Percentiles rank a stretch among this genome's conserved stretches.
Evolutionary conservation across 192 early-diverging fungal genomes (phyloP).

Genomic region (Rhizophagus prolifer): DNA sequence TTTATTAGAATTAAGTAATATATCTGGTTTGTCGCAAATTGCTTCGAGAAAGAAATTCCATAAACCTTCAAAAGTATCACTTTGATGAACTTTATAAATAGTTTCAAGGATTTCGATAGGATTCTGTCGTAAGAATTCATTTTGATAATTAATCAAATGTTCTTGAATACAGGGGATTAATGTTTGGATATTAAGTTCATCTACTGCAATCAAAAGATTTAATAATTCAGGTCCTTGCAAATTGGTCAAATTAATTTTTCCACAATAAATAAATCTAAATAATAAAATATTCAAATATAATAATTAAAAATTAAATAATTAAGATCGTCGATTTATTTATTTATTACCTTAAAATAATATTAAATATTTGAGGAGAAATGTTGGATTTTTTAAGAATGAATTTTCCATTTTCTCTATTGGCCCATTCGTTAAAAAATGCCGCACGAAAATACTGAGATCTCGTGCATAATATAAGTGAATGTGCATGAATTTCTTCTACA

Average conservation of each 20-base stretch:
- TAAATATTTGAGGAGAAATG: too few relatives aligned
- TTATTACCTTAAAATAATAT: too few relatives aligned
- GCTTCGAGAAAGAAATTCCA: background rate
- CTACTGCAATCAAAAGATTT: background rate
- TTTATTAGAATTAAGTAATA: too few relatives aligned
- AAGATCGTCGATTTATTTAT: too few relatives aligned
- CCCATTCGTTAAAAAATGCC: too few relatives aligned
- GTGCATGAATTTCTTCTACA: too few relatives aligned
- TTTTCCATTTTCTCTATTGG: too few relatives aligned
- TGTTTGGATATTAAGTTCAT: background rate
- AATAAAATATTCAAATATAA: too few relatives aligned
- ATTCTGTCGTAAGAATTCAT: background rate
- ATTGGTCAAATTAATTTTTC: background rate
- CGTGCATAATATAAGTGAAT: too few relatives aligned
- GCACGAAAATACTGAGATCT: too few relatives aligned
- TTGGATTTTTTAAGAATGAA: too few relatives aligned
- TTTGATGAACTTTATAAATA: background rate
- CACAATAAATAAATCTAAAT: background rate
- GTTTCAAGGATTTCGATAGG: background rate
- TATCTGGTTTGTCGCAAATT: background rate
- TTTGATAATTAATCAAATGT: background rate
- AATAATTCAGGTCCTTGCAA: background rate
- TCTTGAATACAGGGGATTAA: background rate
- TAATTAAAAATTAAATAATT: too few relatives aligned
- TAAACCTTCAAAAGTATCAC: background rate